phyloP scores from a whole-genome alignment of 1,284 basidiomycete genomes.

The Xerocomus amazonicus region DNA sequence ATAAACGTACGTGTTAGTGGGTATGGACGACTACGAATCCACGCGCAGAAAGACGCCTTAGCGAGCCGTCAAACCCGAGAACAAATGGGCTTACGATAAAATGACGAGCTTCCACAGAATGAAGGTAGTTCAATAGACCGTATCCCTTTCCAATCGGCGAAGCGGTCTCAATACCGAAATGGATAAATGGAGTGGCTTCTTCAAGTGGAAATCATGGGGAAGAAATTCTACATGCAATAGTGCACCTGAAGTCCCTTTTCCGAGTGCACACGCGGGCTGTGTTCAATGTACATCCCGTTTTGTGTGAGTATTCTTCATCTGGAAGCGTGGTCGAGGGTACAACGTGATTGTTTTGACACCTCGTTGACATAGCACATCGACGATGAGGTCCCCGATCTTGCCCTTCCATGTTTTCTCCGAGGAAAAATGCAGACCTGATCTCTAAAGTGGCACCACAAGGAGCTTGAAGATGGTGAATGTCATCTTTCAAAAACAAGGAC shows the following conservation, averaged over 20 bases:
- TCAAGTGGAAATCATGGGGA: constrained; percentile 40
- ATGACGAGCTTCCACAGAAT: constrained; percentile 55
- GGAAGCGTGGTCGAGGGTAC: constrained; percentile 64
- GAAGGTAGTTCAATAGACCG: constrained; percentile 88
- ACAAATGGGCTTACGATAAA: constrained; percentile 47
- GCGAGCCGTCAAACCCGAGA: not conserved
- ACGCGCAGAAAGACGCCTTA: constrained; percentile 38
- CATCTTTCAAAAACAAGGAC: constrained; percentile 36
- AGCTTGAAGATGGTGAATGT: constrained; percentile 8
- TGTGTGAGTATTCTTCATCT: constrained; percentile 82
- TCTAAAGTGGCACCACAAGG: constrained; percentile 1
- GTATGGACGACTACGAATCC: constrained; percentile 57
- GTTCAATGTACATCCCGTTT: constrained; percentile 91
- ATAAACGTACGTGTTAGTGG: constrained; percentile 52
- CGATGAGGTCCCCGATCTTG: constrained; percentile 46
- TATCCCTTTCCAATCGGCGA: constrained; percentile 65
- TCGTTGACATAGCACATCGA: constrained; percentile 68
- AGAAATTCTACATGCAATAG: not conserved
- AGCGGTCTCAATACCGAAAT: too few relatives aligned
- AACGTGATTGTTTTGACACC: constrained; percentile 40
- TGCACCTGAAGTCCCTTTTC: constrained; percentile 42
- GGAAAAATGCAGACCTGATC: constrained; percentile 38
- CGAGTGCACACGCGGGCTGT: constrained; percentile 71
- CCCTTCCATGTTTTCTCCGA: constrained; percentile 51
- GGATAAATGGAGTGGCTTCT: constrained; percentile 37